A percentile compares a stretch with the other conserved stretches of the same genome.
Conservation (phyloP, 225 moss, liverwort and hornwort genomes). For the Pleurozium schreberi region DNA sequence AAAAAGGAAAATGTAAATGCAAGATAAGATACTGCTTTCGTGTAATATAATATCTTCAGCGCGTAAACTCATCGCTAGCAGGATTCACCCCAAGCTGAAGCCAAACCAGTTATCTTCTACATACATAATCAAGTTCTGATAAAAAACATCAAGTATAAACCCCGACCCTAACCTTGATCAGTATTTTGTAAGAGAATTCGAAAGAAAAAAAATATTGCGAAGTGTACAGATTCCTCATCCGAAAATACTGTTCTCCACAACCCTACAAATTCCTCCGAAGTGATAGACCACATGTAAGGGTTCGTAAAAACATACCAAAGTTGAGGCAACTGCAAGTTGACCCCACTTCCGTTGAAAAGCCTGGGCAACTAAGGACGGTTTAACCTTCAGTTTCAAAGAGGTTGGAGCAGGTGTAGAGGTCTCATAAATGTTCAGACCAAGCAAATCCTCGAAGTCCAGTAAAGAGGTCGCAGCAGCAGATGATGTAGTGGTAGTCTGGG, state of each 20-base stretch:
- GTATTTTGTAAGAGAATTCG: background rate
- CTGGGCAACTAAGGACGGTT: constrained; percentile 62
- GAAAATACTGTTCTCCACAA: background rate
- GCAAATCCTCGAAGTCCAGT: constrained; percentile 83
- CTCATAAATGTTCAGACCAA: constrained; percentile 47
- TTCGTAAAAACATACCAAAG: constrained; percentile 37
- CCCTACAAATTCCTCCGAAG: background rate
- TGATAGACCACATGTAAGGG: background rate
- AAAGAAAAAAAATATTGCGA: background rate
- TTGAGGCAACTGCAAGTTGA: constrained; percentile 71
- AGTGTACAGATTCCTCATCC: background rate
- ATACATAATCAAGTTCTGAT: background rate
- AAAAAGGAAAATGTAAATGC: background rate
- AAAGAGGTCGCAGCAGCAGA: constrained; percentile 50
- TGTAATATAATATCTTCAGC: background rate
- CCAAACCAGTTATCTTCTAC: background rate
- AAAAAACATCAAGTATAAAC: background rate
- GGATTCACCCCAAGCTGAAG: background rate
- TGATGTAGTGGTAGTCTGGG: constrained; percentile 10
- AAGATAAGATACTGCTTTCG: background rate
- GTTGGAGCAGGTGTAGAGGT: constrained; percentile 28
- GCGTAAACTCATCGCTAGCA: background rate
- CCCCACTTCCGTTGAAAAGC: constrained; percentile 91
- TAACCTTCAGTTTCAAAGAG: constrained; percentile 64
- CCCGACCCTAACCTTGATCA: background rate